Evolutionary conservation across 75 land plant species (phyloP).

Genomic region (Pinus taeda): DNA sequence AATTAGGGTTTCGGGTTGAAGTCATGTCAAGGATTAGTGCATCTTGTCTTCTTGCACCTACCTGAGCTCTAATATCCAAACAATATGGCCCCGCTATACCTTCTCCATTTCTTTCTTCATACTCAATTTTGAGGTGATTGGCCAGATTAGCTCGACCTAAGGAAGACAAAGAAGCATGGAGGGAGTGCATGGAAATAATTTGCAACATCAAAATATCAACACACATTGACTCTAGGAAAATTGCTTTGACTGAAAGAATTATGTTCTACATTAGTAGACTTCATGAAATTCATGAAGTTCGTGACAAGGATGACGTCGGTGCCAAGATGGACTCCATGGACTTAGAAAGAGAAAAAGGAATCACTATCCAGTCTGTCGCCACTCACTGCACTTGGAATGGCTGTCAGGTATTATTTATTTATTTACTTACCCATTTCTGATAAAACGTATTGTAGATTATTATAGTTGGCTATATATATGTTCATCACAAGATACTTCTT

Average conservation of each 20-base stretch:
- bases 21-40: constrained; percentile 27
- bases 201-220: constrained; percentile 98
- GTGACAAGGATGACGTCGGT: constrained; percentile 96
- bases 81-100: neutral
- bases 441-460: neutral
- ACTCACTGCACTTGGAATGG: constrained; percentile 95
- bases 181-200: constrained; percentile 55
- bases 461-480: neutral
- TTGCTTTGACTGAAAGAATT: constrained; percentile 89
- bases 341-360: constrained; percentile 96
- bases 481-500: no score
- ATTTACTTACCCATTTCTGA: no score
- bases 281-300: constrained; percentile 95
- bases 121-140: neutral
- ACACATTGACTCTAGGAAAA: constrained; percentile 98
- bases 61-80: constrained; percentile 6
- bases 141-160: constrained; percentile 24
- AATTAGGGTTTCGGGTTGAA: neutral
- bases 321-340: constrained; percentile 99
- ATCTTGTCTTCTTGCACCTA: constrained; percentile 30
- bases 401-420: constrained; percentile 59
- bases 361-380: constrained; percentile 98
- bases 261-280: constrained; percentile 90
- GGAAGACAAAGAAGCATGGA: constrained; percentile 17
- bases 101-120: neutral